These are phyloP conservation scores for Backusella tarrabulga DNA, from an alignment of 192 early-diverging fungal species.

Conservation along the genomic window DNA sequence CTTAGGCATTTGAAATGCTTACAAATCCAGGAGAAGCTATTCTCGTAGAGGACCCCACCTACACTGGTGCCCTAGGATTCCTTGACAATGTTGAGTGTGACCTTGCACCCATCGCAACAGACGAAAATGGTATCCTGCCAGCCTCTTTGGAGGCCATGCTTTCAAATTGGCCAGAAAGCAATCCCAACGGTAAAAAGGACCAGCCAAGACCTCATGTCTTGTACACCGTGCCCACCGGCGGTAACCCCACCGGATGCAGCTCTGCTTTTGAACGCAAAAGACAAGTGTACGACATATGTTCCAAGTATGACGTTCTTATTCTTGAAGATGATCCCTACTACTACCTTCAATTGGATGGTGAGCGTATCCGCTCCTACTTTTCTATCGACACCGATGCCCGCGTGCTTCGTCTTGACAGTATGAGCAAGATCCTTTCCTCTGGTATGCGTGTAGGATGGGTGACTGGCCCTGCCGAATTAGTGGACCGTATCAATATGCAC, in stretches of 20 bases:
- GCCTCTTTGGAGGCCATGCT: conserved; percentile 50
- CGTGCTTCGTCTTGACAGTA: conserved; percentile 88
- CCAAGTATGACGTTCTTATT: conserved; percentile 78
- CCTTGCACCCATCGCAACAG: conserved; percentile 42
- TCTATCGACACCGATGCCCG: conserved; percentile 89
- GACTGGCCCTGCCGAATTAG: conserved; percentile 64
- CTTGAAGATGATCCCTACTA: conserved; percentile 97
- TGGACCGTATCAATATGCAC: conserved; percentile 81
- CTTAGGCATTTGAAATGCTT: conserved; percentile 48
- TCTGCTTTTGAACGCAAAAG: conserved; percentile 77
- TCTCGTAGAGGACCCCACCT: conserved; percentile 51
- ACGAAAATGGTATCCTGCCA: conserved; percentile 61
- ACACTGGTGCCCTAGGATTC: conserved; percentile 48
- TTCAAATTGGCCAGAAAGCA: conserved; percentile 37
- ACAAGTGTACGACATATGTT: conserved; percentile 74
- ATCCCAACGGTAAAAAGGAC: conserved; percentile 16
- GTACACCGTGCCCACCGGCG: conserved; percentile 83
- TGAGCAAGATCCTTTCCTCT: conserved; percentile 89
- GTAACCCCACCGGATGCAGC: conserved; percentile 88
- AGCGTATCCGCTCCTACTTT: conserved; percentile 60
- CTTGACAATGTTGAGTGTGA: conserved; percentile 46
- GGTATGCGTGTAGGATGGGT: conserved; percentile 86
- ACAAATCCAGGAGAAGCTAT: conserved; percentile 47
- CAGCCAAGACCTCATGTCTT: conserved; percentile 47
- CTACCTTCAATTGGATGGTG: conserved; percentile 68